Evolutionary conservation across 495 filamentous ascomycete genomes (phyloP).

Genomic region (Aspergillus egyptiacus): DNA sequence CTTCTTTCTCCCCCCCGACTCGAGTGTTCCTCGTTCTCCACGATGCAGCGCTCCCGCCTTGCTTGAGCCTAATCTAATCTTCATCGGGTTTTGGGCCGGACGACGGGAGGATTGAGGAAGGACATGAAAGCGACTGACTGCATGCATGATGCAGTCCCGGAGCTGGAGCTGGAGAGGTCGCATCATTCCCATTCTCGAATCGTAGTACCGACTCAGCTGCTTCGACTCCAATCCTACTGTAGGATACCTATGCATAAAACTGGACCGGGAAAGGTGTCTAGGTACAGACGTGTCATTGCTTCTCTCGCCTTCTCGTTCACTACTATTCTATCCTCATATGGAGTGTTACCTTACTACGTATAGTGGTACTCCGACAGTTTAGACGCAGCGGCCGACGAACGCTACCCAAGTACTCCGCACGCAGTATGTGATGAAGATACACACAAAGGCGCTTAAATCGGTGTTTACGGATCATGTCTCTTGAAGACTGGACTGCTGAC

Average conservation of each 20-base stretch:
- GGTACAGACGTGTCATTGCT: not conserved
- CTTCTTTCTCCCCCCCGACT: too few species aligned
- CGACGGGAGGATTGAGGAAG: not conserved
- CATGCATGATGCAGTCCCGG: conserved; percentile 12
- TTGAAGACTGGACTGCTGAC: not conserved
- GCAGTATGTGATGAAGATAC: too few species aligned
- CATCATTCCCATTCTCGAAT: not conserved
- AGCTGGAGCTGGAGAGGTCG: not conserved
- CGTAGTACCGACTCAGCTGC: too few species aligned
- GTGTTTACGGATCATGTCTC: not conserved
- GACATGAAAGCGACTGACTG: too few species aligned
- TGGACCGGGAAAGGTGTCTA: not conserved
- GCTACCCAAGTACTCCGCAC: not conserved
- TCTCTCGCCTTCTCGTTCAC: too few species aligned
- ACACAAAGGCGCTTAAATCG: conserved; percentile 4
- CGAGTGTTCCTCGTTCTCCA: not conserved
- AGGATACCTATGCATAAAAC: not conserved
- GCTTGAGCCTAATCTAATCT: conserved; percentile 9
- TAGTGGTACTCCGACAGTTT: too few species aligned
- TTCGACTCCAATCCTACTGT: not conserved
- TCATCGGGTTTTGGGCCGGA: not conserved
- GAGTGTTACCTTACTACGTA: too few species aligned
- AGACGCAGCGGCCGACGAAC: not conserved
- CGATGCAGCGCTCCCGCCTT: conserved; percentile 3
- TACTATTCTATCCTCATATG: too few species aligned